phyloP scores from a whole-genome alignment of 2,329 filamentous ascomycete species.

The Fusarium begoniae region DNA sequence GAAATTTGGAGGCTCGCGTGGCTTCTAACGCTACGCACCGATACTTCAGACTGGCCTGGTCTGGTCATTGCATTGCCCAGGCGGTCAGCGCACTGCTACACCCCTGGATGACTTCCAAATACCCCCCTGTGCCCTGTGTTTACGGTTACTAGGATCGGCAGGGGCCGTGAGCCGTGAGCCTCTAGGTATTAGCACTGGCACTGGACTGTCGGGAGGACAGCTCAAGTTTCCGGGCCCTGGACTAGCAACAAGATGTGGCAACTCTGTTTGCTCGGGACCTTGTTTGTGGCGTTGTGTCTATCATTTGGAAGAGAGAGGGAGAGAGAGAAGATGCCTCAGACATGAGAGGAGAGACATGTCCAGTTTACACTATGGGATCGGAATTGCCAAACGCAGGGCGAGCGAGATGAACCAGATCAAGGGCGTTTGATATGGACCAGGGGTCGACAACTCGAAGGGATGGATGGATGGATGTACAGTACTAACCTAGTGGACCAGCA shows the following conservation, averaged over 20 bases:
- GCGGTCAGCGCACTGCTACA: conserved; percentile 30
- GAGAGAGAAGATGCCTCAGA: conserved; percentile 11
- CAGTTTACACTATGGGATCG: background rate
- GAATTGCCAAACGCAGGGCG: conserved; percentile 34
- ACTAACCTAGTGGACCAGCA: background rate
- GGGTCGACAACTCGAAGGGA: conserved; percentile 33
- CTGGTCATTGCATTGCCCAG: conserved; percentile 34
- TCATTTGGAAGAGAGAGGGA: background rate
- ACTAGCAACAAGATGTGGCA: conserved; percentile 22
- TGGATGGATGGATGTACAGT: background rate
- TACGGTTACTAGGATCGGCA: conserved; percentile 41
- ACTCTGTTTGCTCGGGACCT: conserved; percentile 19
- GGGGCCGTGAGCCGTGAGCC: conserved; percentile 37
- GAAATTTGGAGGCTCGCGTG: conserved; percentile 37
- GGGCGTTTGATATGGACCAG: conserved; percentile 37
- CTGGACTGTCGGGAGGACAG: conserved; percentile 17
- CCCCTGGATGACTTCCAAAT: conserved; percentile 31
- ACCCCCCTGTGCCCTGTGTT: conserved; percentile 34
- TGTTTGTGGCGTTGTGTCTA: conserved; percentile 17
- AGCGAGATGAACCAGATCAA: conserved; percentile 39
- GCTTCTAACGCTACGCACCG: conserved; percentile 24
- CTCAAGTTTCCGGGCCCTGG: conserved; percentile 30
- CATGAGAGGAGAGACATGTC: background rate
- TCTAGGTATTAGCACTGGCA: conserved; percentile 28
- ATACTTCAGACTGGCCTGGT: conserved; percentile 30